Conservation (phyloP, 2,329 filamentous ascomycete species). For the Trichophyton verrucosum region DNA sequence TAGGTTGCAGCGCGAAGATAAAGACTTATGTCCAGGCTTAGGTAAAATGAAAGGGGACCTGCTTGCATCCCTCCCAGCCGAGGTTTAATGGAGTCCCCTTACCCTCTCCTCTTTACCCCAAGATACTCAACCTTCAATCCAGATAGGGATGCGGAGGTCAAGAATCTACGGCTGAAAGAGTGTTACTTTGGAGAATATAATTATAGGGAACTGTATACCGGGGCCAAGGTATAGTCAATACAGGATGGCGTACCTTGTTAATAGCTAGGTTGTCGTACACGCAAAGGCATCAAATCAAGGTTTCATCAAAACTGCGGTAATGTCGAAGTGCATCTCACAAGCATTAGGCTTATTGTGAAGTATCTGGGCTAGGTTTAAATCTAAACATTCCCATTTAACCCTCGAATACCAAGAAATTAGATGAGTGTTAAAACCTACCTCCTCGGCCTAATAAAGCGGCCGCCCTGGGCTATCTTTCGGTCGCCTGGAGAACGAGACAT, state of each 20-base stretch:
- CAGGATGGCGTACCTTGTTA: neutral
- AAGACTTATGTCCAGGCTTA: neutral
- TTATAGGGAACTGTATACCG: neutral
- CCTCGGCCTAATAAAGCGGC: slow-evolving; percentile 21
- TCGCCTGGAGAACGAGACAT: slow-evolving; percentile 64
- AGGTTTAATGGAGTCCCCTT: neutral
- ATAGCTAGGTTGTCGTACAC: neutral
- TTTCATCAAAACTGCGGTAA: neutral
- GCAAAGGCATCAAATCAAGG: neutral
- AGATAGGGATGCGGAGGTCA: neutral
- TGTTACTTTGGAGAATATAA: neutral
- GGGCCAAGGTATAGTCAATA: neutral
- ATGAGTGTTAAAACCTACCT: slow-evolving; percentile 14
- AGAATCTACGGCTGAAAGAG: neutral
- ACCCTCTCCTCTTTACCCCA: neutral
- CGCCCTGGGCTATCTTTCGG: slow-evolving; percentile 40
- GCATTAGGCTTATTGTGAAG: neutral
- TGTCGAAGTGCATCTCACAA: neutral
- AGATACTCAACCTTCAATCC: neutral
- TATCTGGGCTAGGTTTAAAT: neutral
- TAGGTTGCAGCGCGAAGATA: neutral
- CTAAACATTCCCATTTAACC: neutral
- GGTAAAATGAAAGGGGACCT: neutral
- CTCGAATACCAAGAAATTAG: neutral
- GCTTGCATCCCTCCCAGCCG: neutral